A percentile compares a stretch with the other conserved stretches of the same genome.
These are phyloP conservation scores for Penicillium frequentans DNA, from an alignment of 2,329 filamentous ascomycete species.

Conservation along the genomic window DNA sequence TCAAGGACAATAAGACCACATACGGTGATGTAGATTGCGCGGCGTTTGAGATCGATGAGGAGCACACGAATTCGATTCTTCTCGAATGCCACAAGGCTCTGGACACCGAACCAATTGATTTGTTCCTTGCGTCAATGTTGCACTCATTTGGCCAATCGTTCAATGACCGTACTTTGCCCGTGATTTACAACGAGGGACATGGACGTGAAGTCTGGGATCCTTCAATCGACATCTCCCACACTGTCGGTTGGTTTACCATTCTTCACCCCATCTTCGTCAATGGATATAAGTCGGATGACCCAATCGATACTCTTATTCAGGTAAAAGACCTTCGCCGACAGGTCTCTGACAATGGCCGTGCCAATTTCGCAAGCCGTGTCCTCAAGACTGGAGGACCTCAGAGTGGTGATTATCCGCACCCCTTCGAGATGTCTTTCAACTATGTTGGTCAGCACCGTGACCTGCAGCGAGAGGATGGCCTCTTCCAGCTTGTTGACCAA, in stretches of 20 bases:
- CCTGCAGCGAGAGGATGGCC: constrained; percentile 45
- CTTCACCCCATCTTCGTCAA: constrained; percentile 46
- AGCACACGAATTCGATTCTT: constrained; percentile 28
- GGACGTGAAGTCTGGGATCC: constrained; percentile 49
- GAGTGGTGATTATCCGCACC: constrained; percentile 38
- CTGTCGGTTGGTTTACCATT: constrained; percentile 54
- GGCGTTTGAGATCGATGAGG: constrained; percentile 33
- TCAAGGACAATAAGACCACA: constrained; percentile 28
- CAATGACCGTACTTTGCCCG: constrained; percentile 38
- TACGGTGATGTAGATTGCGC: constrained; percentile 39
- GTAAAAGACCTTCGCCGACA: constrained; percentile 42
- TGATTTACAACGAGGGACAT: constrained; percentile 52
- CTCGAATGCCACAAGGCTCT: constrained; percentile 34
- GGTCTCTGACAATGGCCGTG: constrained; percentile 39
- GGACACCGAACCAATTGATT: constrained; percentile 37
- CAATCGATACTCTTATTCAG: constrained; percentile 33
- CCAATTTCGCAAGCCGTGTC: constrained; percentile 38
- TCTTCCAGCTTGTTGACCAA: constrained; percentile 45
- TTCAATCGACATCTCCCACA: constrained; percentile 50
- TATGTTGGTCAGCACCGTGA: constrained; percentile 44
- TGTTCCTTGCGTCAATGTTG: constrained; percentile 39
- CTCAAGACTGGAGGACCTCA: constrained; percentile 31
- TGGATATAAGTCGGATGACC: constrained; percentile 23
- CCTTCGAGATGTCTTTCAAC: constrained; percentile 46
- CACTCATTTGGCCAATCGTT: constrained; percentile 48